Evolutionary conservation across 2,329 filamentous ascomycete genomes (phyloP).

Genomic region (Graphiopsis chlorocephala): DNA sequence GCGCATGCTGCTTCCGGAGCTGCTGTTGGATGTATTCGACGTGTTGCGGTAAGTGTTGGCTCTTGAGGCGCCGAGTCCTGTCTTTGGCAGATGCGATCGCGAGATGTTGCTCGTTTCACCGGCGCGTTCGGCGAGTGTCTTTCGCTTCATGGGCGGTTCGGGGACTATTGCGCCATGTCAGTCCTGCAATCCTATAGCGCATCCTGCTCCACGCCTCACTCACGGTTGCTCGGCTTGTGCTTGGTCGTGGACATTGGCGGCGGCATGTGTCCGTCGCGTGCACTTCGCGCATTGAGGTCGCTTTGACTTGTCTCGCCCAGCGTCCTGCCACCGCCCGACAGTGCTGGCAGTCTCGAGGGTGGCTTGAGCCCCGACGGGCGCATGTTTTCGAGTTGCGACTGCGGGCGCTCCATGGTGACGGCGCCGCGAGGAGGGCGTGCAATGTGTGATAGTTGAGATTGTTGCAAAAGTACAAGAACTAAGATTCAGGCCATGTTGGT

Average conservation of each 20-base stretch:
- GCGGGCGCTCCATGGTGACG: conserved; percentile 29
- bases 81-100: conserved; percentile 28
- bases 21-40: conserved; percentile 43
- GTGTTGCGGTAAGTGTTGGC: conserved; percentile 44
- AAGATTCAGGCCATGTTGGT: conserved; percentile 13
- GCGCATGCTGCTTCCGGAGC: conserved; percentile 43
- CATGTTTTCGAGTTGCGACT: conserved; percentile 32
- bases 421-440: neutral
- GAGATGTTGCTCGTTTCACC: conserved; percentile 41
- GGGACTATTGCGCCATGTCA: conserved; percentile 35
- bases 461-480: conserved; percentile 4
- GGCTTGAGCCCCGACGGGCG: conserved; percentile 33
- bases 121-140: conserved; percentile 49
- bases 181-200: conserved; percentile 17
- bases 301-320: conserved; percentile 34
- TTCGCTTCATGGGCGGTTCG: conserved; percentile 51
- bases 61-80: conserved; percentile 28
- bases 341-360: conserved; percentile 30
- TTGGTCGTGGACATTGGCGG: conserved; percentile 44
- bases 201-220: conserved; percentile 21
- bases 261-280: conserved; percentile 36
- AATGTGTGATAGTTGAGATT: conserved; percentile 4
- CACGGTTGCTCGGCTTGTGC: conserved; percentile 52
- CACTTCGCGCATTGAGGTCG: conserved; percentile 50
- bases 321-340: conserved; percentile 16